Evolutionary conservation across 1,139 yeast species (phyloP), one percentile per base, ranked within the genome.

Genomic region (Wickerhamomyces sp.): DNA sequence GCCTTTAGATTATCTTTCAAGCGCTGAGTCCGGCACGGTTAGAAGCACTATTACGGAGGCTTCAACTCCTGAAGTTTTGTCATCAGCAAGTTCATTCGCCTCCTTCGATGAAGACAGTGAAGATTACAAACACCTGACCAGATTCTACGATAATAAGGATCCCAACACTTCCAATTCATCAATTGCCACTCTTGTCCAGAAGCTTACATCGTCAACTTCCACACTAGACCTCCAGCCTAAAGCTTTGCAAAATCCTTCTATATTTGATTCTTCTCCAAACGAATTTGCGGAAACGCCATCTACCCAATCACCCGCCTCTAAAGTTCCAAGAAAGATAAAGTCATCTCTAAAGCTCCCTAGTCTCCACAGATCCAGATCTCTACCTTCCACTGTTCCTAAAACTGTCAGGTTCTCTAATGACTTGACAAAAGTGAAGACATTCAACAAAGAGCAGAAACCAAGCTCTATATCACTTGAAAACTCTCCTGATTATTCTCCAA

Each of bases 361-460:
- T 30, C 56, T 64, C 28, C 56, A 59, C 30, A 57, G 79, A 44
- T 61, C 65, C 10, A 65, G 63, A 39, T 75, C 82, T 5, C 61
- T 75, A 54, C 85, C 84, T 10, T 39, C 48, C 7, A 69, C 78
- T n/a, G 30, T 23, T 25, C 61, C 68, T 36, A 78, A 78, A 45
- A 75, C 66, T 35, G 85, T 78, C n/a, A 75, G 79, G 50, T 78
- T 78, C 54, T 82, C 84, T 5, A 60, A 69, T 16, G 70, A 66
- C 28, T 62, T 64, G 37, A 64, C 59, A 37, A 76, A 73, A 45
- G 66, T 75, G 16, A 67, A 72, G 33, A 75, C 76, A 44, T 78
- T 78, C 52, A 66, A 72, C 41, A 67, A 70, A 51, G 62, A 66
- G 40, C 82, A 76, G 46, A 67, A 62, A 36, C 84, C 85, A 22